Conservation (phyloP, 495 filamentous ascomycete genomes). For the Penicillium mononematosum region DNA sequence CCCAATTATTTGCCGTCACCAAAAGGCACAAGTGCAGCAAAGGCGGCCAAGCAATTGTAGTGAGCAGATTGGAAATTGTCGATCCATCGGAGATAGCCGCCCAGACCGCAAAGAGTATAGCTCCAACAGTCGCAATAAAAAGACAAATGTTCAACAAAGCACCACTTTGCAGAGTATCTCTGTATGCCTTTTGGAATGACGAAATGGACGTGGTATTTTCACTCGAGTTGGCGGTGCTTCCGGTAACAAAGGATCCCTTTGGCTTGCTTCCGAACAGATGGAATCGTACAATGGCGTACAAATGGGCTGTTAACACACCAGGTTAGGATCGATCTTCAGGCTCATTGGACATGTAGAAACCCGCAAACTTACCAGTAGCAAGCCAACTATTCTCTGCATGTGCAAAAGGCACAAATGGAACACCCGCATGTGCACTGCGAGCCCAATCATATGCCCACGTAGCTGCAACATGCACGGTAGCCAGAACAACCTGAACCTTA, state of each 20-base stretch:
- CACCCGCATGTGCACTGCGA: slow-evolving; percentile 15
- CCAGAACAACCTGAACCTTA: slow-evolving; percentile 22
- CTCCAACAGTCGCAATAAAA: slow-evolving; percentile 17
- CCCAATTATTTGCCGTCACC: slow-evolving; percentile 23
- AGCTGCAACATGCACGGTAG: slow-evolving; percentile 15
- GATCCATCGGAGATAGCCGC: neutral
- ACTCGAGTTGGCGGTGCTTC: slow-evolving; percentile 33
- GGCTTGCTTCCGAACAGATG: slow-evolving; percentile 33
- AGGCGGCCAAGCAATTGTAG: slow-evolving; percentile 30
- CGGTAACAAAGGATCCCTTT: slow-evolving; percentile 41
- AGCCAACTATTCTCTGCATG: slow-evolving; percentile 40
- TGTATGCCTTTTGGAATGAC: slow-evolving; percentile 12
- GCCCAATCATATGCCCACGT: slow-evolving; percentile 30
- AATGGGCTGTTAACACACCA: slow-evolving; percentile 21
- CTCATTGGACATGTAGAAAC: no score
- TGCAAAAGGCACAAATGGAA: slow-evolving; percentile 26
- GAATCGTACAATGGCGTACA: slow-evolving; percentile 30
- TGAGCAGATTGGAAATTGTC: slow-evolving; percentile 12
- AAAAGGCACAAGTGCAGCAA: slow-evolving; percentile 32
- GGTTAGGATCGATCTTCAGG: neutral
- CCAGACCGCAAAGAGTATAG: slow-evolving; percentile 13
- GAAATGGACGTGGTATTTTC: slow-evolving; percentile 20
- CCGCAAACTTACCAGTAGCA: slow-evolving; percentile 24
- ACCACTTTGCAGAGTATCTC: slow-evolving; percentile 27
- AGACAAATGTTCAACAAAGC: slow-evolving; percentile 23